Evolutionary conservation across 805 yeast genomes (phyloP).

Genomic region (Zygoascus flipseniorum): DNA sequence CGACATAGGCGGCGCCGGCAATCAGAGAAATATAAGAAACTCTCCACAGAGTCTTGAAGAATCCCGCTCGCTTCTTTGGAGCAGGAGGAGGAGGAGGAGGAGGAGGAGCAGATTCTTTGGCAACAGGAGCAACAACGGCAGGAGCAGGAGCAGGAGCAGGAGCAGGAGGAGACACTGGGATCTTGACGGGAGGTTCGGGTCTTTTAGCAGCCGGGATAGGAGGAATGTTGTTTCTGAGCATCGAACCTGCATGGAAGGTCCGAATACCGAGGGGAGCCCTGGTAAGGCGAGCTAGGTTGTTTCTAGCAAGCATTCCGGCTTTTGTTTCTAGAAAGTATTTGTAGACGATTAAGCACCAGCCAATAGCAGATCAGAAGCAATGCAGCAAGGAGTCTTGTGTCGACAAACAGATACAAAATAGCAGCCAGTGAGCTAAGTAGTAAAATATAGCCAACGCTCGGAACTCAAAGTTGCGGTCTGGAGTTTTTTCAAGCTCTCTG

Average conservation of each 20-base stretch:
- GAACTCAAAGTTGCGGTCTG: no score
- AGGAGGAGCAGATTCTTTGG: not conserved
- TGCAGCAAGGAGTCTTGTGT: no score
- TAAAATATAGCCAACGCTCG: no score
- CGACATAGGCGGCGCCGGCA: slow-evolving; percentile 47
- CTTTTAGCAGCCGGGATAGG: not conserved
- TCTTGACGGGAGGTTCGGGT: not conserved
- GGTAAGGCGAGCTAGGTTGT: not conserved
- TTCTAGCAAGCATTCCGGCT: not conserved
- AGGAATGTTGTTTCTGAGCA: not conserved
- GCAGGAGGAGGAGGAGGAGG: not conserved
- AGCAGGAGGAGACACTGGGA: not conserved
- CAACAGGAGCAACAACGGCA: not conserved
- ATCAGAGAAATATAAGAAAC: slow-evolving; percentile 42
- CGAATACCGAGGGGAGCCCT: not conserved
- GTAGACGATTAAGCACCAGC: no score
- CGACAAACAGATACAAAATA: no score
- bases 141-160: not conserved
- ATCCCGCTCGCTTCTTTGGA: slow-evolving; percentile 12
- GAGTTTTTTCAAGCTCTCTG: no score
- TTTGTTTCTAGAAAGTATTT: no score
- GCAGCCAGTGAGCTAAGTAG: no score
- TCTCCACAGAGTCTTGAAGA: slow-evolving; percentile 38
- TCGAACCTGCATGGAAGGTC: not conserved
- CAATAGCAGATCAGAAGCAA: no score